phyloP scores from a whole-genome alignment of 2,329 filamentous ascomycete species.

The Elsinoe australis region DNA sequence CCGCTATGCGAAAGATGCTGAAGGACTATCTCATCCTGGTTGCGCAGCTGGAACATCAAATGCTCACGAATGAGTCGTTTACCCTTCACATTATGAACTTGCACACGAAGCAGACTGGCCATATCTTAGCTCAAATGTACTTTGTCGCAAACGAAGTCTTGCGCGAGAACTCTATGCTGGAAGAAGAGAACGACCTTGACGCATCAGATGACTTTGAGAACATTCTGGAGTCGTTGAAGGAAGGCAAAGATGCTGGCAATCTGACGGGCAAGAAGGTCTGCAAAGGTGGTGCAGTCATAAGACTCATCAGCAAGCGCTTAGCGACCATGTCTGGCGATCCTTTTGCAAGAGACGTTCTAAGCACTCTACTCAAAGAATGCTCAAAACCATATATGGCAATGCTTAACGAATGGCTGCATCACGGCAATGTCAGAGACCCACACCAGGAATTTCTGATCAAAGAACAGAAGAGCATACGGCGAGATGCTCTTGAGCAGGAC shows the following conservation, averaged over 20 bases:
- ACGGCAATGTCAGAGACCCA: constrained; percentile 88
- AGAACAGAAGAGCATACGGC: constrained; percentile 88
- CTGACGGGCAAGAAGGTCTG: constrained; percentile 85
- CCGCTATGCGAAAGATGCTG: constrained; percentile 82
- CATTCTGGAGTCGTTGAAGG: constrained; percentile 80
- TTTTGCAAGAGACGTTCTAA: constrained; percentile 72
- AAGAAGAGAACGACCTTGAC: constrained; percentile 61
- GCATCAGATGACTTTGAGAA: constrained; percentile 76
- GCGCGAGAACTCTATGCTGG: constrained; percentile 77
- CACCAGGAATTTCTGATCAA: constrained; percentile 92
- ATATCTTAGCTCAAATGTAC: constrained; percentile 88
- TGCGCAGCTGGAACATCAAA: constrained; percentile 87
- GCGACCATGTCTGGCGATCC: constrained; percentile 92
- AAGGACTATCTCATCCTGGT: constrained; percentile 92
- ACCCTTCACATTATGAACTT: constrained; percentile 90
- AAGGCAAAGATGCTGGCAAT: constrained; percentile 75
- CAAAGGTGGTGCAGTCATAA: constrained; percentile 93
- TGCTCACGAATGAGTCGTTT: constrained; percentile 79
- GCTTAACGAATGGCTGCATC: constrained; percentile 97
- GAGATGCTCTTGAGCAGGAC: constrained; percentile 85
- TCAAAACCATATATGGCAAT: constrained; percentile 95
- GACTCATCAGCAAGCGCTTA: constrained; percentile 73
- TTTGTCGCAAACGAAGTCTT: constrained; percentile 79
- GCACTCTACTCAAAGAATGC: constrained; percentile 73
- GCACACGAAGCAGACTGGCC: constrained; percentile 79